Base-by-base conservation (phyloP, 2,329 filamentous ascomycete genomes). In the Emericellopsis cladophorae region DNA sequence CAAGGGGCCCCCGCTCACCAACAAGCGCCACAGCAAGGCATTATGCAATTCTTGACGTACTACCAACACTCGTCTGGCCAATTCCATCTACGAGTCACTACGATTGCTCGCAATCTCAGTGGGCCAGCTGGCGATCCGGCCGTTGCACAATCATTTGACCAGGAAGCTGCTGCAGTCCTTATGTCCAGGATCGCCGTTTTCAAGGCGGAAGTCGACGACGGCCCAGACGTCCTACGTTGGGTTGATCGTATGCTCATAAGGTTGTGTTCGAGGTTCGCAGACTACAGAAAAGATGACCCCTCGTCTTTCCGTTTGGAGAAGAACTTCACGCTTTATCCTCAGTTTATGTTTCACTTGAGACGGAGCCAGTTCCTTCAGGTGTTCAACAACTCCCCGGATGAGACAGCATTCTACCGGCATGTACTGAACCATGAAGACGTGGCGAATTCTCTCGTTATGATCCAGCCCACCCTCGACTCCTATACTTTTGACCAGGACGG, bases 101-200 rank as follows among this genome's bases (percentile, higher is more conserved):
- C 92, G 1, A 83, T 96, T 48, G 85, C 88, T 6, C 78, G 90
- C 44, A 90, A 89, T 54, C 70, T 98, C 42, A 95, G 88, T 57
- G 89, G 92, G 4, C 92, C 92, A 11, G 86, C 89, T 36, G 92
- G 92, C 31, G 92, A 98, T 57, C 89, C 90, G 22, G 85, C 89
- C 8, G 85, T 98, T 51, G 89, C 92, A 7, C 90, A 95, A 53
- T 95, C 90, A 0, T 98, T 98, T 58, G 92, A 98, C 51, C 92
- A 98, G 60, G 92, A 98, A 68, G 92, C 92, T 35, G 89, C 92
- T 4, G 92, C 92, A 18, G 92, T 96, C 15, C 76, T 98, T 36
- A 98, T 98, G 92, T 93, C 90, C n/a, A 78, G 92, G 49, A 98
- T 98, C 60, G 92, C 92, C 8, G 92, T 96, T 38, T 98, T 95